A percentile compares a stretch with the other conserved stretches of the same genome.
Evolutionary conservation across 192 early-diverging fungal genomes (phyloP).

Genomic region (Gamsiella multidivaricata): DNA sequence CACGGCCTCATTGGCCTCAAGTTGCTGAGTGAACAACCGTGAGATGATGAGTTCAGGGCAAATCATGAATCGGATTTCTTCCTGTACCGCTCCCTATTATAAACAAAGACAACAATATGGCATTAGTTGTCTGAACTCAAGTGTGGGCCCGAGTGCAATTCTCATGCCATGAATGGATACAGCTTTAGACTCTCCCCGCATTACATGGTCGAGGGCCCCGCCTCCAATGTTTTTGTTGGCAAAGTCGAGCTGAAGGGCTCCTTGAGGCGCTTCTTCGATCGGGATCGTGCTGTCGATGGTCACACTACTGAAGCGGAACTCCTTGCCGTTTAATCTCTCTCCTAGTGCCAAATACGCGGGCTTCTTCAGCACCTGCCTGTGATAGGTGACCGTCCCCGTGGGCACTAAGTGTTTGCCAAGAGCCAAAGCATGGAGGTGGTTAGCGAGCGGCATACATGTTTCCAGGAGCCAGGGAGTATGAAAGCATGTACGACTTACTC

Average conservation of each 20-base stretch:
- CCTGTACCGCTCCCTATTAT: slow-evolving; percentile 44
- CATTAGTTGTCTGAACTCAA: background rate
- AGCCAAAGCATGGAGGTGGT: too few relatives aligned
- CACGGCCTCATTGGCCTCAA: slow-evolving; percentile 48
- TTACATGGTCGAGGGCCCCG: slow-evolving; percentile 40
- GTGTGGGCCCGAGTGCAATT: background rate
- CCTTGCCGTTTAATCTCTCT: background rate
- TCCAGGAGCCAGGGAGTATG: too few relatives aligned
- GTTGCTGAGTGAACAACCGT: slow-evolving; percentile 25
- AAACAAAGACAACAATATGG: background rate
- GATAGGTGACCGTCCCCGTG: slow-evolving; percentile 40
- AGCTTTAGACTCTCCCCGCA: too few relatives aligned
- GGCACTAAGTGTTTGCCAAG: slow-evolving; percentile 30
- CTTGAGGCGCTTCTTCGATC: slow-evolving; percentile 35
- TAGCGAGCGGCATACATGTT: too few relatives aligned
- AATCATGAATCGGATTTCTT: slow-evolving; percentile 53
- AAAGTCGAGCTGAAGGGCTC: slow-evolving; percentile 46
- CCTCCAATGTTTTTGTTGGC: slow-evolving; percentile 52
- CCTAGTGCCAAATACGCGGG: slow-evolving; percentile 18
- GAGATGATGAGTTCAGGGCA: slow-evolving; percentile 49
- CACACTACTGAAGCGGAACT: slow-evolving; percentile 17
- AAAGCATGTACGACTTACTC: too few relatives aligned
- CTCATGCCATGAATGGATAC: too few relatives aligned
- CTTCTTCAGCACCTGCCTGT: slow-evolving; percentile 46
- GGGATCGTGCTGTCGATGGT: slow-evolving; percentile 18